Conservation (phyloP, 2,329 filamentous ascomycete species). For the Xylariaceae sp. region DNA sequence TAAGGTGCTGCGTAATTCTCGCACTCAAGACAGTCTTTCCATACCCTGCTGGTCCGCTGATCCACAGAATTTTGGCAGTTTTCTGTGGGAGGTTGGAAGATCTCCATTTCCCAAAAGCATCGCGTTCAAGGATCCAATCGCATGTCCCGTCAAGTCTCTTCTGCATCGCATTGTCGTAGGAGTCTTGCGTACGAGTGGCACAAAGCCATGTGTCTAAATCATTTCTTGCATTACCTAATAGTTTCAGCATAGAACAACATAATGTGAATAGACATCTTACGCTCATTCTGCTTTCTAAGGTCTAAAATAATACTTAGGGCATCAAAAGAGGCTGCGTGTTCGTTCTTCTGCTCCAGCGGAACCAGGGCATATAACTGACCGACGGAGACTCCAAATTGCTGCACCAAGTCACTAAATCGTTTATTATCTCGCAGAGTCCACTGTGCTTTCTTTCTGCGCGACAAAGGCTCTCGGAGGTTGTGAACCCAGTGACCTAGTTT, state of each 20-base stretch:
- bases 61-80: constrained; percentile 30
- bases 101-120: constrained; percentile 21
- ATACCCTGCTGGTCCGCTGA: constrained; percentile 32
- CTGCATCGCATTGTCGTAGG: constrained; percentile 22
- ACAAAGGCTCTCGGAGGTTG: background rate
- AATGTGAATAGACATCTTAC: background rate
- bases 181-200: background rate
- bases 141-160: constrained; percentile 27
- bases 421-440: constrained; percentile 10
- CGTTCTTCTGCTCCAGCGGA: background rate
- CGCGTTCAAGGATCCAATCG: constrained; percentile 27
- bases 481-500: background rate
- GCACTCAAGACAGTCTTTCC: constrained; percentile 36
- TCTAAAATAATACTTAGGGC: background rate
- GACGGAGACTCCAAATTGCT: background rate
- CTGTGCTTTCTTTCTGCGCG: constrained; percentile 3
- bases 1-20: constrained; percentile 28
- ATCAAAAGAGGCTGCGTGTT: no score
- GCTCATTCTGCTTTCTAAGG: background rate
- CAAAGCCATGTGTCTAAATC: constrained; percentile 3
- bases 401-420: background rate
- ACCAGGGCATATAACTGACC: constrained; percentile 6
- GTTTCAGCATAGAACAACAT: background rate
- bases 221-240: constrained; percentile 1
- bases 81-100: background rate